phyloP scores from a whole-genome alignment of 2,329 filamentous ascomycete species.

The Bipolaris bicolor region DNA sequence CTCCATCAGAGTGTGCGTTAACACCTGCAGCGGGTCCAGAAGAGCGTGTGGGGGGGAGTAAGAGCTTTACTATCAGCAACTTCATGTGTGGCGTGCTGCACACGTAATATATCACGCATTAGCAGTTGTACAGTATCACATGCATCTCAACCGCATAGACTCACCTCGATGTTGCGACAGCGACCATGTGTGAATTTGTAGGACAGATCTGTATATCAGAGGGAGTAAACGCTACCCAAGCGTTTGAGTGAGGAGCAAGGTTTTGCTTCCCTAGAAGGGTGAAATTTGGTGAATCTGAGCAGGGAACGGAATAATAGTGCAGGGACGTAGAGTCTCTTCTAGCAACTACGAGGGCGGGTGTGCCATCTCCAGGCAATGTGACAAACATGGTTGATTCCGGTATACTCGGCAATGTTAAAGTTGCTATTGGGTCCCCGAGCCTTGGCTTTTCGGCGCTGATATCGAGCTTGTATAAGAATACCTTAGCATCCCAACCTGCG shows the following conservation, averaged over 20 bases:
- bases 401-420: slow-evolving; percentile 57
- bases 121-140: neutral
- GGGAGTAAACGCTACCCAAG: slow-evolving; percentile 69
- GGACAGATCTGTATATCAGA: slow-evolving; percentile 63
- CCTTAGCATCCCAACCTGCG: slow-evolving; percentile 66
- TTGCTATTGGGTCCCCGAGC: slow-evolving; percentile 51
- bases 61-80: slow-evolving; percentile 63
- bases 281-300: slow-evolving; percentile 20
- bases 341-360: slow-evolving; percentile 60
- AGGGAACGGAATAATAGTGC: slow-evolving; percentile 59
- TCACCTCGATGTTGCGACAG: slow-evolving; percentile 62
- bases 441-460: slow-evolving; percentile 32
- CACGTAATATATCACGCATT: neutral
- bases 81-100: slow-evolving; percentile 65
- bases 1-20: slow-evolving; percentile 8
- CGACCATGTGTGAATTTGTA: slow-evolving; percentile 60
- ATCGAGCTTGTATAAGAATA: slow-evolving; percentile 57
- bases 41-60: slow-evolving; percentile 54
- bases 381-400: slow-evolving; percentile 64
- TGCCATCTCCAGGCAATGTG: slow-evolving; percentile 53
- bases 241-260: slow-evolving; percentile 66
- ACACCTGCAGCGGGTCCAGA: slow-evolving; percentile 7
- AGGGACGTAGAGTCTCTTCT: slow-evolving; percentile 65
- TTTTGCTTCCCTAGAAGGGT: slow-evolving; percentile 62
- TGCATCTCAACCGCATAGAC: neutral